Evolutionary conservation across 2,329 filamentous ascomycete species (phyloP).

Genomic region (Anthostomella pinea): DNA sequence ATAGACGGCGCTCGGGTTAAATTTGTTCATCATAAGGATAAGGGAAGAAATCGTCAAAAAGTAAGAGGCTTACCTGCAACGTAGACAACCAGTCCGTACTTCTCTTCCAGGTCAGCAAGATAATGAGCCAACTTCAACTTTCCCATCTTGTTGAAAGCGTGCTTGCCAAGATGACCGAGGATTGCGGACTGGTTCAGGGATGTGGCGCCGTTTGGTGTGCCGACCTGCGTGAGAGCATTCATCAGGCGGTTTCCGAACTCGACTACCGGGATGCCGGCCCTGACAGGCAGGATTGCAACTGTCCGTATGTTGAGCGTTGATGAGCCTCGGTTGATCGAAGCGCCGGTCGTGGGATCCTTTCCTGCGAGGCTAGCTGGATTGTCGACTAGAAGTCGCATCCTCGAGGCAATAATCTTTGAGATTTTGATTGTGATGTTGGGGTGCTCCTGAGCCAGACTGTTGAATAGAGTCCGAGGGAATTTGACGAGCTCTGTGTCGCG

Average conservation of each 20-base stretch:
- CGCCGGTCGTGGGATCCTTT: conserved; percentile 58
- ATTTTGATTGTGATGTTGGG: conserved; percentile 99
- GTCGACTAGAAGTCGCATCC: conserved; percentile 87
- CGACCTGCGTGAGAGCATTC: conserved; percentile 84
- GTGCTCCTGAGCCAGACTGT: conserved; percentile 94
- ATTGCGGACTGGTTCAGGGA: conserved; percentile 92
- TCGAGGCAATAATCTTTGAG: conserved; percentile 94
- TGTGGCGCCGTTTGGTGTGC: conserved; percentile 83
- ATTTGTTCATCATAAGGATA: conserved; percentile 50
- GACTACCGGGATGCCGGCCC: conserved; percentile 85
- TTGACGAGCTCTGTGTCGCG: conserved; percentile 95
- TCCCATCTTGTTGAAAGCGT: conserved; percentile 96
- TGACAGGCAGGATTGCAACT: conserved; percentile 87
- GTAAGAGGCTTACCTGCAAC: conserved; percentile 63
- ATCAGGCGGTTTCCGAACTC: conserved; percentile 91
- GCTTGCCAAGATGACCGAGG: conserved; percentile 87
- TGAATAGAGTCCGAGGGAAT: conserved; percentile 93
- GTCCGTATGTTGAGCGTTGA: conserved; percentile 92
- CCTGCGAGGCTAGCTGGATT: conserved; percentile 67
- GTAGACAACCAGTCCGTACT: conserved; percentile 92
- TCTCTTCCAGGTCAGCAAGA: conserved; percentile 93
- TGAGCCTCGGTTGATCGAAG: conserved; percentile 64
- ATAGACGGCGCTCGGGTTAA: conserved; percentile 49
- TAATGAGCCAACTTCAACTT: conserved; percentile 96
- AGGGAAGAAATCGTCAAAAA: conserved; percentile 1